Evolutionary conservation across 805 yeast species (phyloP).

Genomic region (Pichia nakasei): DNA sequence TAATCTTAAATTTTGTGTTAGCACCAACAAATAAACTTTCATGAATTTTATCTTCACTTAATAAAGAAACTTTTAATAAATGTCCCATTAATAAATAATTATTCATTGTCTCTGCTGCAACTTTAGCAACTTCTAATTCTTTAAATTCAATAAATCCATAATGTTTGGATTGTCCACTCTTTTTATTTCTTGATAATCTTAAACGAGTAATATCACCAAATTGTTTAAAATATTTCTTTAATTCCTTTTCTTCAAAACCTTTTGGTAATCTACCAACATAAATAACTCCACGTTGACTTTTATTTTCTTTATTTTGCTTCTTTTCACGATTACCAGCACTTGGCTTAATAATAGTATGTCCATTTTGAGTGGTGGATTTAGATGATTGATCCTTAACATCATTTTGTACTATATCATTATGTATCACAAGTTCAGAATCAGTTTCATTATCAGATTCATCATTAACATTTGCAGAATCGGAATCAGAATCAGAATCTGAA

Average conservation of each 20-base stretch:
- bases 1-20: constrained; percentile 42
- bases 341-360: constrained; percentile 18
- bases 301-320: constrained; percentile 1
- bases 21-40: constrained; percentile 53
- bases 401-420: constrained; percentile 1
- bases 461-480: constrained; percentile 12
- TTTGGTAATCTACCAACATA: constrained; percentile 90
- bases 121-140: constrained; percentile 63
- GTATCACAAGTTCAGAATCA: constrained; percentile 1
- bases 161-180: constrained; percentile 85
- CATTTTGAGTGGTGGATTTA: constrained; percentile 10
- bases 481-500: no score
- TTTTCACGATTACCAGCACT: constrained; percentile 4
- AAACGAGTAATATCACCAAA: constrained; percentile 79
- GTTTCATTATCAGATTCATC: constrained; percentile 13
- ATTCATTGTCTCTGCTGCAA: constrained; percentile 94
- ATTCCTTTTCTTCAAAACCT: constrained; percentile 79
- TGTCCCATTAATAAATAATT: constrained; percentile 87
- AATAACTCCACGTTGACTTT: constrained; percentile 53
- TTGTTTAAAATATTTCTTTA: constrained; percentile 75
- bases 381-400: constrained; percentile 1
- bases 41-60: constrained; percentile 49
- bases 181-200: constrained; percentile 79
- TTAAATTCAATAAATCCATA: constrained; percentile 85
- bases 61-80: constrained; percentile 51